Evolutionary conservation across 1,284 basidiomycete genomes (phyloP), one percentile per base, ranked within the genome.

Genomic region (Ganoderma meredithae): DNA sequence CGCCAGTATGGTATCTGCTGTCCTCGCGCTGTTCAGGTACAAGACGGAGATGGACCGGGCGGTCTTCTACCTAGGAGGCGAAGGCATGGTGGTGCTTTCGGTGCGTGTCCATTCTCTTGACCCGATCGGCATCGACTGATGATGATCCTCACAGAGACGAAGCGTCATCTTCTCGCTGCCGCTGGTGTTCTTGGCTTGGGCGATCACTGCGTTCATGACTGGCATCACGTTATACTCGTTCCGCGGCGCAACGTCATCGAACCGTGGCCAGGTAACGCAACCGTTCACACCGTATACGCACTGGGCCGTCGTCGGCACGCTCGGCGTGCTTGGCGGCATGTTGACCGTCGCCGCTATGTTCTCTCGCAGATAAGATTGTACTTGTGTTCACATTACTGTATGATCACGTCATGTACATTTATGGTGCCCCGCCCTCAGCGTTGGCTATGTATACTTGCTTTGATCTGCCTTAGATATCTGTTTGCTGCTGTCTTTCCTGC

Each of bases 91-190:
- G 76, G 79, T 85, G 64, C 82, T 88, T 55, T 87, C 89, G 64
- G 90, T 89, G 75, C 60, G 88, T 80, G 12, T 59, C 60, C 39
- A 19, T 49, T 36, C 3, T 47, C 49, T 65, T 61, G 41, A 12
- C n/a, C 12, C 8, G 47, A 12, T 12, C 22, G 13, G 22, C 22
- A 27, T 33, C 17, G 17, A 47, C 43, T 49, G n/a, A 44, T 19
- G 60, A 10, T 33, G 36, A 39, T 6, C 7, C 64, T 36, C 74
- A 31, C 74, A 93, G 91, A 84, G 84, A 64, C 83, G 88, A 43
- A 88, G 87, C 66, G 79, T 93, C 40, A 78, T 91, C 43, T 82
- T 91, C 69, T 91, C 92, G 0, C 83, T 93, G n/a, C 92, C 92
- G 0, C 81, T 91, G 13, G 90, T 92, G 22, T 89, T 93, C 74